Evolutionary conservation across 257 asterid genomes (phyloP), one percentile per base, ranked within the genome.

Genomic region (Paulownia fortunei): DNA sequence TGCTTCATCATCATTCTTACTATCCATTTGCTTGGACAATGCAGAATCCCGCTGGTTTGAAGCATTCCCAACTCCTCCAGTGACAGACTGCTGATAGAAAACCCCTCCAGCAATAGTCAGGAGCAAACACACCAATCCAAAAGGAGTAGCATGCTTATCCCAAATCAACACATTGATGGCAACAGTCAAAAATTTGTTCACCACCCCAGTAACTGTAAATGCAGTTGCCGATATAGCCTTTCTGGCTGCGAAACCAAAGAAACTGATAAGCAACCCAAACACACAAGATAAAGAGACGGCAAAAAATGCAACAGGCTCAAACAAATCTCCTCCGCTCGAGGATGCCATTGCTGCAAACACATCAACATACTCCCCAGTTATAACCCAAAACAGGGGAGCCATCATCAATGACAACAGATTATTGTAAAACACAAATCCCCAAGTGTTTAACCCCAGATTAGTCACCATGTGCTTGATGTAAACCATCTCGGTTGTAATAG

Each of bases 391-490:
- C 73, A 96, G 16, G 74, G 98, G 99, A 6, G 97, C 97, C 91
- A 93, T 90, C 98, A 93, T 92, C 85, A 96, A 60, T 0, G 99
- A 96, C 88, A 96, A 77, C 46, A 90, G 83, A 72, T 96, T 93
- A 79, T 93, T 96, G 83, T 96, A 96, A 4, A 88, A 79, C 76
- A 93, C 99, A 32, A 93, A 96, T 9, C 99, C 99, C 98, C 99
- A 93, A 10, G 98, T 96, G 80, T 88, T 93, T 87, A 96, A 81
- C 21, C 97, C 99, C 5, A 96, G 91, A 86, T 90, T 96, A 6
- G 97, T 96, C 62, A 96, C 99, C 97, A 95, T 95, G 76, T 93
- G 99, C 86, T 96, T 96, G 67, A 96, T 93, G 81, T 96, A 96
- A 41, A 96, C 99, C 99, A 96, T 96, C 86, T 96, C 98, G 0